Evolutionary conservation across 441 rosid species (phyloP).

Genomic region (Adansonia grandidieri): DNA sequence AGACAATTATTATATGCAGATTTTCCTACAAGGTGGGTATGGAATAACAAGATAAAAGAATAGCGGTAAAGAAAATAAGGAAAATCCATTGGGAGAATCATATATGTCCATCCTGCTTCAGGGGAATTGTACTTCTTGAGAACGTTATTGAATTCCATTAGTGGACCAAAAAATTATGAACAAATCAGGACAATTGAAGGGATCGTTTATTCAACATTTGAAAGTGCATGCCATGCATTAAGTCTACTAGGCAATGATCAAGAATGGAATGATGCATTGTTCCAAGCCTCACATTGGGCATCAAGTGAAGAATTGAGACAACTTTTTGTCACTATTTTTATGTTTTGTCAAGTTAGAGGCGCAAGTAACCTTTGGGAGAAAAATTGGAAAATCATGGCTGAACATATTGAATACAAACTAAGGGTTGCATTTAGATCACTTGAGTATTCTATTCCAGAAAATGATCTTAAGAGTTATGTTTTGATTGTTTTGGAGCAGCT

Average conservation of each 20-base stretch:
- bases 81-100: background rate
- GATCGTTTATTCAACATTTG: background rate
- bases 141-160: background rate
- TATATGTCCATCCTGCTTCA: background rate
- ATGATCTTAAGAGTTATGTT: no score
- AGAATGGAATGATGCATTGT: background rate
- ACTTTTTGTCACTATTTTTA: background rate
- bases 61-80: background rate
- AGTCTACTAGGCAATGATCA: background rate
- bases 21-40: background rate
- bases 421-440: background rate
- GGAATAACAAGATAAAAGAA: background rate
- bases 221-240: background rate
- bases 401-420: no score
- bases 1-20: background rate
- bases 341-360: background rate
- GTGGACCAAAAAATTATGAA: background rate
- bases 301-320: background rate
- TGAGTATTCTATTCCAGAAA: background rate
- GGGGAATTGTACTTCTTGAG: background rate
- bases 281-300: background rate
- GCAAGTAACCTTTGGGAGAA: background rate
- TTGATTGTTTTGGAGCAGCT: background rate
- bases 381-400: background rate
- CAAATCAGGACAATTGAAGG: background rate